Percentiles rank a stretch among this genome's conserved stretches.
These are phyloP conservation scores for Hawksworthiomyces lignivorus DNA, from an alignment of 2,329 filamentous ascomycete species.

Conservation along the genomic window DNA sequence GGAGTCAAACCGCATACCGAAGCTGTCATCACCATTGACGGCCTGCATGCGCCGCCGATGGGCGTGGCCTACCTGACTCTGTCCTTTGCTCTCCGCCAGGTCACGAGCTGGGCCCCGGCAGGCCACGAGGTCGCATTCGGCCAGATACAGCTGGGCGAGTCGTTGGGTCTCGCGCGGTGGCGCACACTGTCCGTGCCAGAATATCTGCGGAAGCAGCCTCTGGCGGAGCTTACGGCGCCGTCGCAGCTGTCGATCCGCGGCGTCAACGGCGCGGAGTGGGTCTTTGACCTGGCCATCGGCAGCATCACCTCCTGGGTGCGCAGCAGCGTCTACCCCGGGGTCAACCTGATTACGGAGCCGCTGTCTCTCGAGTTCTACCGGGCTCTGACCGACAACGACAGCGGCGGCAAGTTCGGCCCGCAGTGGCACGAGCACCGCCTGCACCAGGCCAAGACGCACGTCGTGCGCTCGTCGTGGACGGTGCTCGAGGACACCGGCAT, in stretches of 20 bases:
- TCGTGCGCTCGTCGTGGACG: conserved; percentile 27
- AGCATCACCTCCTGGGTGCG: not conserved
- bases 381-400: conserved; percentile 39
- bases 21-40: conserved; percentile 25
- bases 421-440: conserved; percentile 24
- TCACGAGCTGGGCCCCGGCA: conserved; percentile 43
- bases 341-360: conserved; percentile 37
- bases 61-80: conserved; percentile 41
- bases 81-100: conserved; percentile 34
- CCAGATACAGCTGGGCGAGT: conserved; percentile 31
- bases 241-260: conserved; percentile 10
- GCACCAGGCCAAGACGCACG: conserved; percentile 34
- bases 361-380: conserved; percentile 52
- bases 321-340: conserved; percentile 28
- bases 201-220: not conserved
- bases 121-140: conserved; percentile 46
- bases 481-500: conserved; percentile 22
- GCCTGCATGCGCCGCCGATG: conserved; percentile 20
- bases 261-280: not conserved
- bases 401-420: not conserved
- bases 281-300: conserved; percentile 3
- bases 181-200: not conserved
- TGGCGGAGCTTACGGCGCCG: not conserved
- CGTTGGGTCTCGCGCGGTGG: not conserved
- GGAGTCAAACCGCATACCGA: conserved; percentile 37